Percentiles rank a stretch among this genome's conserved stretches.
These are phyloP conservation scores for Mycosarcoma mackinlayi DNA, from an alignment of 1,284 basidiomycete species.

Conservation along the genomic window DNA sequence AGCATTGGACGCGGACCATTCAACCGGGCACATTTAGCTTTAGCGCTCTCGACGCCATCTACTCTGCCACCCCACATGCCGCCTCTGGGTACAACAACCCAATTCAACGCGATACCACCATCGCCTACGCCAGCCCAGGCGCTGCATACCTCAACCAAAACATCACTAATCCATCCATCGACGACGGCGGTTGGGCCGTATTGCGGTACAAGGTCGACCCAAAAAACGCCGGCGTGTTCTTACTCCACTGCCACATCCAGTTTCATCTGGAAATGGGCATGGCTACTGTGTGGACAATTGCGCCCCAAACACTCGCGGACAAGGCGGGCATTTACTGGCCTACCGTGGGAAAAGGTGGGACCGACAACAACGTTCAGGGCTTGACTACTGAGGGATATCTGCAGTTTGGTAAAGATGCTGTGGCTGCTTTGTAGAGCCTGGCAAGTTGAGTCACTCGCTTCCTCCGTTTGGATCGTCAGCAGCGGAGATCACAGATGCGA, in stretches of 20 bases:
- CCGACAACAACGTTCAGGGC: slow-evolving; percentile 4
- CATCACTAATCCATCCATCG: slow-evolving; percentile 6
- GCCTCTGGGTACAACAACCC: too few species aligned
- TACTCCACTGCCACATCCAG: slow-evolving; percentile 50
- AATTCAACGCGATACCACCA: slow-evolving; percentile 51
- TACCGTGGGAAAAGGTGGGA: background rate
- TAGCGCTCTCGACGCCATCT: slow-evolving; percentile 8
- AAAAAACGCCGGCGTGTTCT: slow-evolving; percentile 26
- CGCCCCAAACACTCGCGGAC: slow-evolving; percentile 10
- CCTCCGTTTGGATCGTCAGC: too few species aligned
- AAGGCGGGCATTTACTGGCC: slow-evolving; percentile 10
- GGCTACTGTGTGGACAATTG: slow-evolving; percentile 43
- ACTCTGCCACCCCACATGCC: background rate
- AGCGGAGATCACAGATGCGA: too few species aligned
- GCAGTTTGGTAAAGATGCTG: background rate
- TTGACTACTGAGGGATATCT: background rate
- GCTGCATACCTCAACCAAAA: slow-evolving; percentile 31
- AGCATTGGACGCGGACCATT: slow-evolving; percentile 43
- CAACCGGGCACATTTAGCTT: slow-evolving; percentile 48
- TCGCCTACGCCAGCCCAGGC: slow-evolving; percentile 45
- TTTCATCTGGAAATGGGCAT: slow-evolving; percentile 59
- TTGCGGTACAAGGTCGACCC: slow-evolving; percentile 43
- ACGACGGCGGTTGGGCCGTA: slow-evolving; percentile 51
- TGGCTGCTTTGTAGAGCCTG: background rate
- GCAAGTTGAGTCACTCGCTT: too few species aligned